These are phyloP conservation scores for Epichloe aotearoae DNA, from an alignment of 2,329 filamentous ascomycete genomes.

Conservation along the genomic window DNA sequence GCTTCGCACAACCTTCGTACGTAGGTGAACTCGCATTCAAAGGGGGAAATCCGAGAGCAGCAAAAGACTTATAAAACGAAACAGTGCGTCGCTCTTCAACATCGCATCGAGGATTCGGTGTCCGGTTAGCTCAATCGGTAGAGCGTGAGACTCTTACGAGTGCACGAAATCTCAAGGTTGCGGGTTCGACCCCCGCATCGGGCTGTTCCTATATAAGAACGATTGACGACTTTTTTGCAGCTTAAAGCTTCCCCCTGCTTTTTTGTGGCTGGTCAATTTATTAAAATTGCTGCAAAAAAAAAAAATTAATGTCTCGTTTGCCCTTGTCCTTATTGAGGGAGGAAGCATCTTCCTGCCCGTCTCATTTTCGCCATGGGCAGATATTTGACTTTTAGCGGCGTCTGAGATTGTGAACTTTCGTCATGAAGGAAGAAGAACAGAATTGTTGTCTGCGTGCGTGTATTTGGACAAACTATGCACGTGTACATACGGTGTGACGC, in stretches of 20 bases:
- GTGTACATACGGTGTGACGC: too few relatives aligned
- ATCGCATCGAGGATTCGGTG: slow-evolving; percentile 5
- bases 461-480: too few relatives aligned
- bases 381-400: too few relatives aligned
- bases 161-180: slow-evolving; percentile 32
- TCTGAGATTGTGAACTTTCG: too few relatives aligned
- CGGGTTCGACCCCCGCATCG: slow-evolving; percentile 37
- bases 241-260: background rate
- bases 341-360: too few relatives aligned
- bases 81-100: rapidly evolving
- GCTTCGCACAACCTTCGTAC: too few relatives aligned
- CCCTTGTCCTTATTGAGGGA: too few relatives aligned
- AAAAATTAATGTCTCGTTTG: too few relatives aligned
- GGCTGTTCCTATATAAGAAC: slow-evolving; percentile 9
- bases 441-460: too few relatives aligned
- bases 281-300: too few relatives aligned
- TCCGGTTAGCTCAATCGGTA: slow-evolving; percentile 30
- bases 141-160: slow-evolving; percentile 56
- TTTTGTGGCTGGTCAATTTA: background rate
- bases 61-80: rapidly evolving
- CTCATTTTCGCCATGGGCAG: too few relatives aligned
- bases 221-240: background rate
- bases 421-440: too few relatives aligned
- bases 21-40: background rate
- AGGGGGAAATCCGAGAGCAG: background rate